Base-by-base conservation (phyloP, 164 flowering plant species). In the Cinnamomum micranthum region DNA sequence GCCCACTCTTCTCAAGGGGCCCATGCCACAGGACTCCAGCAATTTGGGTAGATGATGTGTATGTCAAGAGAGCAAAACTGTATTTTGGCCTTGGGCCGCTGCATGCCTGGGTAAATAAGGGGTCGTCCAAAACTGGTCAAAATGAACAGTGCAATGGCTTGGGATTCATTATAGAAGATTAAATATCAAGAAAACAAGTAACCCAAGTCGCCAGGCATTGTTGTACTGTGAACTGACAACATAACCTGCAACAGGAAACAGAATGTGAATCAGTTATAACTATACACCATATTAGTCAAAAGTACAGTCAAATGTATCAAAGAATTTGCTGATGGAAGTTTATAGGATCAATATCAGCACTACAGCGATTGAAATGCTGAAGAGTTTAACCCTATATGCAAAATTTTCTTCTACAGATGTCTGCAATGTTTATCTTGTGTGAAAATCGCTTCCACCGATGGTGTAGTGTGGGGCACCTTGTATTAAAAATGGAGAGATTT, bases 221-320 rank as follows among this genome's bases (percentile, higher is more conserved):
- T n/a, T 75, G 73, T 23, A 63, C 69, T 71, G 11, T 55, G 51
- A 50, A 70, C 60, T 69, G 31, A 75, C 71, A n/a, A 80, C 76
- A 73, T 70, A 75, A 75, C 83, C 86, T 83, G 85, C 81, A 80
- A 47, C 7, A 73, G 72, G 58, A 24, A 13, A 68, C 24, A 22
- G 55, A 41, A 69, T 2, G 58, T 47, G 23, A 14, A 28, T 31
- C 22, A 13, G 7, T 60, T 19, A 17, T 60, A 20, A 60, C 11
- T 60, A 60, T 60, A 7, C n/a, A n/a, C 64, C 64, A n/a, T 60
- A n/a, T 19, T 60, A 60, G 64, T 60, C 23, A 23, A 19, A 60
- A 60, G 23, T 23, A n/a, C 5, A 60, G 64, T 60, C 23, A 23
- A 19, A 60, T 14, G 23, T 23, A 60, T 60, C n/a, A 4, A n/a